Conservation (phyloP, 179 eudicot genomes). For the Nepenthes alata region DNA sequence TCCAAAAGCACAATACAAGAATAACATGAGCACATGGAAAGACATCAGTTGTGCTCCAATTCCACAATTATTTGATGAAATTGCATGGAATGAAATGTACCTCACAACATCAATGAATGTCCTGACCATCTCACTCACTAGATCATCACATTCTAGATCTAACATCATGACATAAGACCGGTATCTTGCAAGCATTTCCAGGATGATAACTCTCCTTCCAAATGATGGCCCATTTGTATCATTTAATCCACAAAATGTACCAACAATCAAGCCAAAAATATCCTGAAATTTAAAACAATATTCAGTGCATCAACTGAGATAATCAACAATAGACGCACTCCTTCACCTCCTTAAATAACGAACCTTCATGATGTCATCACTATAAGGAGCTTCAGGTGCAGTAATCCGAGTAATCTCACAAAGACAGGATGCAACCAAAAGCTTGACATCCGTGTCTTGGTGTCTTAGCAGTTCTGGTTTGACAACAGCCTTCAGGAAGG, state of each 20-base stretch:
- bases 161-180: slow-evolving; percentile 96
- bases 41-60: no score
- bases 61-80: no score
- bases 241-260: slow-evolving; percentile 65
- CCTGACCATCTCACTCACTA: slow-evolving; percentile 72
- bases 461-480: slow-evolving; percentile 77
- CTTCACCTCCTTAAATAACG: background rate
- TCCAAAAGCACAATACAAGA: no score
- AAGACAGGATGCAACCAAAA: slow-evolving; percentile 78
- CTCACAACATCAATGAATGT: slow-evolving; percentile 73
- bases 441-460: slow-evolving; percentile 78
- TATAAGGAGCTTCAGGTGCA: slow-evolving; percentile 95
- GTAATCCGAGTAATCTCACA: slow-evolving; percentile 97
- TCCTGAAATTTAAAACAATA: slow-evolving; percentile 37
- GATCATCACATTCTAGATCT: slow-evolving; percentile 96
- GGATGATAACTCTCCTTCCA: slow-evolving; percentile 78
- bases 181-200: slow-evolving; percentile 92
- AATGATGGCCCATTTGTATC: slow-evolving; percentile 70
- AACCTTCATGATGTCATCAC: slow-evolving; percentile 81
- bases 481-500: slow-evolving; percentile 65
- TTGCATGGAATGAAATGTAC: slow-evolving; percentile 18
- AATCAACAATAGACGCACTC: background rate
- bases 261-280: slow-evolving; percentile 66
- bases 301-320: background rate
- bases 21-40: no score